Base-by-base conservation (phyloP, 2,329 filamentous ascomycete genomes). In the Calycina herbarum region DNA sequence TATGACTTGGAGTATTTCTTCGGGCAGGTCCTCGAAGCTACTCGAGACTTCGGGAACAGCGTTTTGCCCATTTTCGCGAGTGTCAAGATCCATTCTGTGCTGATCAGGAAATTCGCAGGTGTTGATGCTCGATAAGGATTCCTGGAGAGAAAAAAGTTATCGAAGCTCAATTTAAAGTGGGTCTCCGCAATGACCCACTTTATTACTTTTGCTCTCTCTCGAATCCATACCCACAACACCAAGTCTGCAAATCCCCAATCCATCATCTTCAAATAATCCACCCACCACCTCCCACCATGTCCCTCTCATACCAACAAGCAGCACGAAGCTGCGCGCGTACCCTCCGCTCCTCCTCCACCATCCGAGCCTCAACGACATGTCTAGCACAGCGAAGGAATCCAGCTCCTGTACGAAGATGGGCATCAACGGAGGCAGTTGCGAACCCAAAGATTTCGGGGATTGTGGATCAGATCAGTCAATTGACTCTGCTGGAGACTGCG, bases 381-480 rank as follows among this genome's bases (percentile, higher is more conserved):
- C 69, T 82, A 63, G 81, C 81, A 78, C 83, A 78, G 56, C 68
- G 73, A 73, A 82, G 81, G 76, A 80, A 79, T 71, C 74, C 79
- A 64, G 76, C 79, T 54, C 77, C 79, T 70, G 77, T 87, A 77
- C 88, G 91, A 81, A 88, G 95, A 86, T 94, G 92, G 90, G 91
- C 95, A 80, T 94, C 93, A 69, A 94, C 93, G 73, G 91, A 94
- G 74, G 88, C 87, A 65, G 80, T 83, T 65, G 78, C 83, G 68
- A 96, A 92, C 81, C 93, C 95, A 69, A 99, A 99, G 86, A 97
- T 99, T 75, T 81, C 89, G 73, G 87, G 86, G 67, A 99, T 99
- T 76, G 95, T 99, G 76, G 94, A 99, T 79, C 94, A 99, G 82
- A 99, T 99, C 80, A 96, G 94, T 82, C 89, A 95, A 86, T 90